phyloP scores from a whole-genome alignment of 176 grass and related monocot species.

The Dendrocalamus sinicus region DNA sequence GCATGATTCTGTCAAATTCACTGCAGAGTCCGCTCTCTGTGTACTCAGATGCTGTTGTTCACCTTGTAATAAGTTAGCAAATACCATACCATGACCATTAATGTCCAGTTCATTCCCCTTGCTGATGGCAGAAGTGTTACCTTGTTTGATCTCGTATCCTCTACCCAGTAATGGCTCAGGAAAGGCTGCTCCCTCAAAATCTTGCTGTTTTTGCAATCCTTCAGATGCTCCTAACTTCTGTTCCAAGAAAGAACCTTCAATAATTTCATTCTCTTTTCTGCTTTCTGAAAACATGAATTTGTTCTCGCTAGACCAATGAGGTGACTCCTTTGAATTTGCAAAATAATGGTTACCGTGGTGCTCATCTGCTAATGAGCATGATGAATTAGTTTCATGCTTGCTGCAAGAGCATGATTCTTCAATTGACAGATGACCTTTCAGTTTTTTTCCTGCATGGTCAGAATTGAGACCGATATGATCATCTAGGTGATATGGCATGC shows the following conservation, averaged over 20 bases:
- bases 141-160: constrained; percentile 37
- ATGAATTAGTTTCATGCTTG: constrained; percentile 52
- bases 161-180: constrained; percentile 19
- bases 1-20: constrained; percentile 35
- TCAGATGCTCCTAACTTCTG: constrained; percentile 18
- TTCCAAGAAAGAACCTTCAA: constrained; percentile 31
- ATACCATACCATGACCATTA: constrained; percentile 23
- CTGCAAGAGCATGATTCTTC: constrained; percentile 53
- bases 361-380: constrained; percentile 42
- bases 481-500: constrained; percentile 29
- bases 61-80: background rate
- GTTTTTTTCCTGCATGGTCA: constrained; percentile 31
- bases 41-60: constrained; percentile 24
- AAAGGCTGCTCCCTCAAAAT: constrained; percentile 15
- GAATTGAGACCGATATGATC: constrained; percentile 49
- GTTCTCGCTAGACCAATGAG: constrained; percentile 19
- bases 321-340: constrained; percentile 34
- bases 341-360: constrained; percentile 8
- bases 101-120: constrained; percentile 13
- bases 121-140: constrained; percentile 26
- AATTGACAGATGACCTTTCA: constrained; percentile 54
- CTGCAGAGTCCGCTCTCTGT: constrained; percentile 47
- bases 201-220: constrained; percentile 24
- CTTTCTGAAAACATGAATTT: constrained; percentile 31
- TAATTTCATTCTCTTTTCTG: constrained; percentile 39